Evolutionary conservation across 371 early-diverging fungal species (phyloP), one percentile per base, ranked within the genome.

Genomic region (Cokeromyces recurvatus): DNA sequence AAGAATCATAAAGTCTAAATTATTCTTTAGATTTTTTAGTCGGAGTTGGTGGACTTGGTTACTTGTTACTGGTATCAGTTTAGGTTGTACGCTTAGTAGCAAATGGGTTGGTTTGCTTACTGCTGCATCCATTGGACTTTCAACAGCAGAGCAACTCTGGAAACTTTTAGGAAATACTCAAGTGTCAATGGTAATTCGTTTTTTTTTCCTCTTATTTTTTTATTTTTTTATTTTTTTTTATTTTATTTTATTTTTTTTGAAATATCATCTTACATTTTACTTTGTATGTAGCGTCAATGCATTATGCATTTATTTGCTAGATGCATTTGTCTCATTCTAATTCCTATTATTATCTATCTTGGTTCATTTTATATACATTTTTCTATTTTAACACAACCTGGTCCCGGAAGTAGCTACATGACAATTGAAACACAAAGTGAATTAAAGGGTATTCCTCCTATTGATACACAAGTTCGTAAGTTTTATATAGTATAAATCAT

Each of bases 41-140:
- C 46, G 53, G 25, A 62, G 57, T 21, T 90, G 92, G 91, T 85
- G 81, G 69, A 48, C 64, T 32, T 92, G 91, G 88, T 57, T 91
- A 27, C 41, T 71, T 4, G 37, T 77, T 35, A 89, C 91, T 2
- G 92, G 93, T 1, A 32, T 86, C 23, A 81, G 80, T 32, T 49
- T 90, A 49, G 92, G 89, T 2, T 68, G 85, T 34, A 66, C 86
- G 4, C 61, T 70, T 4, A 80, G 79, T 62, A 74, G 86, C 57
- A 95, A 96, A 66, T 91, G 93, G 90, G 93, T 95, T 25, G 98
- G 95, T 1, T 65, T 97, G 21, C 92, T 98, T 44, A 86, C 86
- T 1, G 79, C 96, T 48, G 90, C 87, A 3, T 68, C 87, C 2
- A 71, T 98, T 43, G 95, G 95, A 0, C 64, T 92, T 14, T 90